Base-by-base conservation (phyloP, 192 early-diverging fungal species). In the Backusella luteola region DNA sequence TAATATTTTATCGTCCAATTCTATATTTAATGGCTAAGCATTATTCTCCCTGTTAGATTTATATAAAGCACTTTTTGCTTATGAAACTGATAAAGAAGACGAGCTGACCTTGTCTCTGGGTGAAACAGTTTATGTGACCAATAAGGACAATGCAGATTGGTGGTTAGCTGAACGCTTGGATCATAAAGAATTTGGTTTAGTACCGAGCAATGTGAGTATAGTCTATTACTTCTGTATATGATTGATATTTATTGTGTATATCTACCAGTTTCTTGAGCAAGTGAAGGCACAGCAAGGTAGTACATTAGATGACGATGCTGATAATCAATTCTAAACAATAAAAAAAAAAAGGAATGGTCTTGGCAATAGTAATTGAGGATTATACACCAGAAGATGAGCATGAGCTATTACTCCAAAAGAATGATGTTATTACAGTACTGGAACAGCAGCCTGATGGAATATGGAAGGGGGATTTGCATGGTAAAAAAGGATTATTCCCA, bases 391-490 rank as follows among this genome's bases (percentile, higher is more conserved):
- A 78, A 68, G 87, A 85, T 26, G 70, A 83, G 6, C 88, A 88
- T 46, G 91, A 93, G 78, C 83, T 94, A 32, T 87, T 90, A 44
- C 78, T 94, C 53, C 85, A 89, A 73, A 83, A 77, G 19, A 89
- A 87, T 42, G 89, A 89, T 63, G 84, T 93, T 34, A 86, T 94
- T 46, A 91, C 91, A 1, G 87, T 94, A 32, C 73, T 92, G 32
- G 87, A 85, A 38, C 88, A 89, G 35, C 81, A 86, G 8, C 82
- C 86, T 36, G 82, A 88, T 38, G 91, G 90, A 34, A 92, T 90
- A 90, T 92, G 86, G 84, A 81, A 86, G 74, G 92, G 92, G 49
- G 88, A 86, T 46, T 88, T 90, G 80, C 84, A 91, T 74, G 90
- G 91, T 49, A 87, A 92, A 34, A 80, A 76, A 34, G 92, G 92